A percentile compares a stretch with the other conserved stretches of the same genome.
phyloP scores from a whole-genome alignment of 345 rosid genomes.

The Brassica cretica region DNA sequence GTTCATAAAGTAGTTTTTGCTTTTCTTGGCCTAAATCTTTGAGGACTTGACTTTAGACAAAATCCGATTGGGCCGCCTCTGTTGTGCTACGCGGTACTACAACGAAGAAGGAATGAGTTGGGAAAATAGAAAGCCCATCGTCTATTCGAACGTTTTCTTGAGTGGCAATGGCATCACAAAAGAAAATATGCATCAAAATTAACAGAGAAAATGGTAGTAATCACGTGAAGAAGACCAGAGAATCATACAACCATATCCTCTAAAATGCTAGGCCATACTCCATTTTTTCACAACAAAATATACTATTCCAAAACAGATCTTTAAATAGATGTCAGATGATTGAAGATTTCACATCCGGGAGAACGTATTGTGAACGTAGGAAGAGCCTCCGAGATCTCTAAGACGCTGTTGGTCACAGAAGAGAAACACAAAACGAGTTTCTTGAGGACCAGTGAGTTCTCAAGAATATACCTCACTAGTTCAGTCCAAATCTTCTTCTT shows the following conservation, averaged over 20 bases:
- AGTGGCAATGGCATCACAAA: neutral
- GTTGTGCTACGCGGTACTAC: neutral
- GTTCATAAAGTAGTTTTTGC: neutral
- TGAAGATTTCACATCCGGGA: neutral
- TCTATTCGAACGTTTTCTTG: neutral
- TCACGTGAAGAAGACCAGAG: neutral
- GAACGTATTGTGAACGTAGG: neutral
- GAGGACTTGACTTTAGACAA: neutral
- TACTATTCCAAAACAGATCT: neutral
- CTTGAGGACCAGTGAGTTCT: conserved; percentile 14
- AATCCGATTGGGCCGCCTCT: neutral
- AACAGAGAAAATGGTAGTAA: too few species aligned
- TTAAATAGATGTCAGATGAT: neutral
- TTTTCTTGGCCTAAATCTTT: neutral
- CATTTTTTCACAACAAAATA: neutral
- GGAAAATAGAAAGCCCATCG: neutral
- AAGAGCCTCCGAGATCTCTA: neutral
- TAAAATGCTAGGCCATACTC: too few species aligned
- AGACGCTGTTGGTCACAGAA: neutral
- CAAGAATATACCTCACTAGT: neutral
- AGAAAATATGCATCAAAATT: too few species aligned
- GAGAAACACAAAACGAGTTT: conserved; percentile 1
- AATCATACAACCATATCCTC: neutral
- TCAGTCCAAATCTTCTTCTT: conserved; percentile 10
- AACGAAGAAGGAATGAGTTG: neutral